These are phyloP conservation scores for Catunica adiposa DNA, from an alignment of 2,329 filamentous ascomycete genomes.

Conservation along the genomic window DNA sequence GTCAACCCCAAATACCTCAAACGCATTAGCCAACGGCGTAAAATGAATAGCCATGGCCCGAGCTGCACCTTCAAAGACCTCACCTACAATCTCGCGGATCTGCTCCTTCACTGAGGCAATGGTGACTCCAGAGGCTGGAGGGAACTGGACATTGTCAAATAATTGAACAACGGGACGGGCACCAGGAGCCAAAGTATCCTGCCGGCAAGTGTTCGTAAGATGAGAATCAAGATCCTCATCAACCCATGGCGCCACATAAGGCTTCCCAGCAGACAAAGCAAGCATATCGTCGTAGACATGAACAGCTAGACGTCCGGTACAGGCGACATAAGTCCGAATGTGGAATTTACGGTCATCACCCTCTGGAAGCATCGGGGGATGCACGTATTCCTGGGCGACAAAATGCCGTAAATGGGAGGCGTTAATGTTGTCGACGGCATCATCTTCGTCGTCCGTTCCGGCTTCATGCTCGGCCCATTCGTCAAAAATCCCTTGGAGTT, in stretches of 20 bases:
- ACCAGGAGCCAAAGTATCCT: slow-evolving; percentile 37
- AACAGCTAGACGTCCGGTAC: slow-evolving; percentile 58
- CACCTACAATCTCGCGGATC: slow-evolving; percentile 56
- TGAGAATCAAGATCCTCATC: slow-evolving; percentile 48
- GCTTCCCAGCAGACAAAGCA: slow-evolving; percentile 67
- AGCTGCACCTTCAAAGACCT: slow-evolving; percentile 75
- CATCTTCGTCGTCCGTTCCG: slow-evolving; percentile 46
- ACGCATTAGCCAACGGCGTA: slow-evolving; percentile 71
- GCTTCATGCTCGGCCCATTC: slow-evolving; percentile 62
- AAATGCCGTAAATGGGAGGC: slow-evolving; percentile 91
- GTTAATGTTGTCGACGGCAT: slow-evolving; percentile 43
- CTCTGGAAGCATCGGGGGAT: slow-evolving; percentile 62
- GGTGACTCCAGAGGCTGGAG: slow-evolving; percentile 34
- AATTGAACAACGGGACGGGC: slow-evolving; percentile 43
- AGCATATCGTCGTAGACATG: slow-evolving; percentile 87
- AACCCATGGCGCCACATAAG: slow-evolving; percentile 51
- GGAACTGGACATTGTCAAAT: slow-evolving; percentile 51
- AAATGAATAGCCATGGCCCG: slow-evolving; percentile 77
- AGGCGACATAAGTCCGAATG: slow-evolving; percentile 79
- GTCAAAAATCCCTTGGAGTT: slow-evolving; percentile 78
- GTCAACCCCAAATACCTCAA: slow-evolving; percentile 84
- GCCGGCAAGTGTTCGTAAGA: slow-evolving; percentile 90
- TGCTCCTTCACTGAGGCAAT: slow-evolving; percentile 53
- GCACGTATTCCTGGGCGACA: slow-evolving; percentile 86
- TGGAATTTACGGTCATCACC: slow-evolving; percentile 74